Conservation (phyloP, 2,329 filamentous ascomycete genomes). For the Cytospora piceae region DNA sequence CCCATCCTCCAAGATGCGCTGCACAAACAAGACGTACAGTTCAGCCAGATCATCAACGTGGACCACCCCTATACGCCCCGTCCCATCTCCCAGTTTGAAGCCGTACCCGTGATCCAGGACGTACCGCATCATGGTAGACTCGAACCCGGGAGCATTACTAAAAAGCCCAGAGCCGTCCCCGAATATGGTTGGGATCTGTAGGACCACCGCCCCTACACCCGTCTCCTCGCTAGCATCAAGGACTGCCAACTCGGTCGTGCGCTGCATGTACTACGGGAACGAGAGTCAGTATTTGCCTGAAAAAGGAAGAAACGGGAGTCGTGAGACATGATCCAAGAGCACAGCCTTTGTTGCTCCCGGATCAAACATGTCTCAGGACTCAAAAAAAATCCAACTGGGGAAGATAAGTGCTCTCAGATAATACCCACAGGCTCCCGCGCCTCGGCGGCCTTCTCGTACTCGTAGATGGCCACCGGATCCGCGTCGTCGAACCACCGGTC, state of each 20-base stretch:
- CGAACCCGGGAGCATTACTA: conserved; percentile 44
- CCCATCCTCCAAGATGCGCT: conserved; percentile 5
- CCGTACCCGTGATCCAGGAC: conserved; percentile 8
- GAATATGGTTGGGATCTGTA: conserved; percentile 53
- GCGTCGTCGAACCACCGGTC: conserved; percentile 45
- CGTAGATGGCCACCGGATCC: conserved; percentile 47
- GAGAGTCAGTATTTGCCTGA: too few relatives aligned
- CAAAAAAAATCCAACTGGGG: too few relatives aligned
- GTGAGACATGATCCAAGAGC: too few relatives aligned
- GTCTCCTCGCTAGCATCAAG: conserved; percentile 43
- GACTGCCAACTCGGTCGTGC: conserved; percentile 49
- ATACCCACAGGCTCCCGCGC: conserved; percentile 35
- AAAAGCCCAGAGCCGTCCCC: conserved; percentile 49
- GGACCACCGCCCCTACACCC: conserved; percentile 48
- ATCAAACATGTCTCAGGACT: too few relatives aligned
- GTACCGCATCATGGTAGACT: conserved; percentile 35
- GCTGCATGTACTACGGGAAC: conserved; percentile 51
- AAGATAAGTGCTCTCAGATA: too few relatives aligned
- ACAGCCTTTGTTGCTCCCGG: too few relatives aligned
- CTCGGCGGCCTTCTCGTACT: conserved; percentile 45
- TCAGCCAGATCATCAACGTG: conserved; percentile 19
- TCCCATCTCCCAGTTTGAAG: conserved; percentile 8
- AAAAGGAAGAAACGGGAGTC: too few relatives aligned
- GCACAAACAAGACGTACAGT: neutral
- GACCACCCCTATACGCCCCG: neutral